Evolutionary conservation across 371 early-diverging fungal species (phyloP).

Genomic region (Mucor ambiguus): DNA sequence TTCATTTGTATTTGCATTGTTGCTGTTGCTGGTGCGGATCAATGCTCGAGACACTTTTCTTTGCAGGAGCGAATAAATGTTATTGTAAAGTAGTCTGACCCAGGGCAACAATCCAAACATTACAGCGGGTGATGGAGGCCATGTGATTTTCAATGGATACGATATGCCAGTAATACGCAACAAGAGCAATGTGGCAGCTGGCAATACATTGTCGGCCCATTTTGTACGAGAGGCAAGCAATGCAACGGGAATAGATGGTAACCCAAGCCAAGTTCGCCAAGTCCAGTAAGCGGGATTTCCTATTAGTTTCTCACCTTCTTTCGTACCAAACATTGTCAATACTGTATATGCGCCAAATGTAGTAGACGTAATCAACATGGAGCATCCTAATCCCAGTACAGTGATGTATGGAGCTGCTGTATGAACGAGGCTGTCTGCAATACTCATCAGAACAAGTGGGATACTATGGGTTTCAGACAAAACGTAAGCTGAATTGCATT

Average conservation of each 20-base stretch:
- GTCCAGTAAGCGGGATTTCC: conserved; percentile 62
- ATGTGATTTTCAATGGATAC: conserved; percentile 47
- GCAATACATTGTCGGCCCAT: conserved; percentile 41
- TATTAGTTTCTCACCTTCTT: conserved; percentile 59
- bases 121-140: conserved; percentile 60
- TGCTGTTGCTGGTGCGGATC: background rate
- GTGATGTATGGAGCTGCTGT: conserved; percentile 62
- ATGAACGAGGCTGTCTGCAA: conserved; percentile 53
- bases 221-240: conserved; percentile 62
- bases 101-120: conserved; percentile 62
- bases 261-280: conserved; percentile 64
- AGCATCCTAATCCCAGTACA: conserved; percentile 58
- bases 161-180: conserved; percentile 28
- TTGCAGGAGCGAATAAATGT: conserved; percentile 34
- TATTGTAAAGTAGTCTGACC: conserved; percentile 60
- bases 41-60: conserved; percentile 1
- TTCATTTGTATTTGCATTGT: background rate
- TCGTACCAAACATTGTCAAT: conserved; percentile 62
- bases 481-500: conserved; percentile 62
- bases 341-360: conserved; percentile 68
- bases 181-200: conserved; percentile 34
- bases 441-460: conserved; percentile 48
- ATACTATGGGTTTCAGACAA: conserved; percentile 55
- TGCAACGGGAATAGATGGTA: conserved; percentile 66
- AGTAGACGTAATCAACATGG: conserved; percentile 53